A percentile compares a stretch with the other conserved stretches of the same genome.
These are phyloP conservation scores for Metschnikowia baotianmanensis DNA, from an alignment of 805 yeast genomes.

Conservation along the genomic window DNA sequence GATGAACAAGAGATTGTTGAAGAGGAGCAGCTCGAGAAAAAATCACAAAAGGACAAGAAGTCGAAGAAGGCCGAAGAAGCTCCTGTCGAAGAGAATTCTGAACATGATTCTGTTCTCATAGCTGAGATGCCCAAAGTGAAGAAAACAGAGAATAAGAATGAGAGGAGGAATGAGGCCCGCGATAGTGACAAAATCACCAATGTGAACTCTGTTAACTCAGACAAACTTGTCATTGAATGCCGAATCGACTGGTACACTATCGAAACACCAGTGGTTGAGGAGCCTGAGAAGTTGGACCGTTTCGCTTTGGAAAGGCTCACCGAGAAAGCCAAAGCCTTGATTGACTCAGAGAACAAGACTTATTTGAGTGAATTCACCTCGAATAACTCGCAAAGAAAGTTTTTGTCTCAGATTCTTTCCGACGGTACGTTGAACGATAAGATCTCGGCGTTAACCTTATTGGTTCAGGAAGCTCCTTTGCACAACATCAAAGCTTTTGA, in stretches of 20 bases:
- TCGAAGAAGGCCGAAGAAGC: constrained; percentile 11
- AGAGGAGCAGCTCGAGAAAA: constrained; percentile 28
- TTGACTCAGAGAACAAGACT: constrained; percentile 66
- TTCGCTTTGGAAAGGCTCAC: constrained; percentile 60
- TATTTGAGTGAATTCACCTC: constrained; percentile 74
- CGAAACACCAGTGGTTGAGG: constrained; percentile 30
- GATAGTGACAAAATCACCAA: constrained; percentile 30
- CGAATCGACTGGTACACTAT: constrained; percentile 75
- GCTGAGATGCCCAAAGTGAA: constrained; percentile 22
- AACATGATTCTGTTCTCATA: constrained; percentile 19
- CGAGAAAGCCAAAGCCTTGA: constrained; percentile 61
- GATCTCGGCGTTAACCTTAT: constrained; percentile 87
- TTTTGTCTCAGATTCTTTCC: constrained; percentile 81
- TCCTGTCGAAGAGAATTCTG: constrained; percentile 3
- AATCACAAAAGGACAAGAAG: constrained; percentile 24
- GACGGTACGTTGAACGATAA: constrained; percentile 95
- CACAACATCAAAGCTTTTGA: constrained; percentile 86
- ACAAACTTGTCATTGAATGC: constrained; percentile 57
- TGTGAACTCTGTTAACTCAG: constrained; percentile 51
- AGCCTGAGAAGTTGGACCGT: constrained; percentile 41
- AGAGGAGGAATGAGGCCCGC: constrained; percentile 1
- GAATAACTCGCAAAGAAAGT: constrained; percentile 78
- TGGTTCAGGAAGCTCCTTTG: constrained; percentile 92
- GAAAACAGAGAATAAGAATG: too few relatives aligned
- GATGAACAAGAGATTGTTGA: constrained; percentile 21